Conservation (phyloP, 2,329 filamentous ascomycete species). For the Orbilia brochopaga region DNA sequence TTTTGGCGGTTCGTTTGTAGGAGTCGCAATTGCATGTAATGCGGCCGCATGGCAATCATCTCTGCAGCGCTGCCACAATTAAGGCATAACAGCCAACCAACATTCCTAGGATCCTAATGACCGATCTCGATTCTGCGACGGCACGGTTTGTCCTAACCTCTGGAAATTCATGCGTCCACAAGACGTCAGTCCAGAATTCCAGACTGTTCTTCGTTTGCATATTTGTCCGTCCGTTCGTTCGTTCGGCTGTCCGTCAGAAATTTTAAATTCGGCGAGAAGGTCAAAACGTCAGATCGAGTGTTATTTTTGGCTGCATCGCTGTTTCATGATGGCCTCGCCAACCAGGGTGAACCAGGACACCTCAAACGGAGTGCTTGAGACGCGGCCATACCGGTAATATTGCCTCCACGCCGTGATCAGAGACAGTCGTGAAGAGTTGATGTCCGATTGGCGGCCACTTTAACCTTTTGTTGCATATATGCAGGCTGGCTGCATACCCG, state of each 20-base stretch:
- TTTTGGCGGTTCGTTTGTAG: neutral
- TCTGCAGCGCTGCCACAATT: neutral
- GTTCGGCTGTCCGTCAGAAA: too few species aligned
- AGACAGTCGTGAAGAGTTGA: constrained; percentile 8
- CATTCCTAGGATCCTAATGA: neutral
- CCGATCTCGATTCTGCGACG: too few species aligned
- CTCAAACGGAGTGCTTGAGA: constrained; percentile 36
- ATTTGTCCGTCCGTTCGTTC: too few species aligned
- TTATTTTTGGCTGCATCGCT: constrained; percentile 46
- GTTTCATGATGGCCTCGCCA: constrained; percentile 42
- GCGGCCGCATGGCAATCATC: neutral
- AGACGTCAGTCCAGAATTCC: too few species aligned
- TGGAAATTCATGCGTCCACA: too few species aligned
- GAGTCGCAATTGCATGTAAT: too few species aligned
- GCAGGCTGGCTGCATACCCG: constrained; percentile 17
- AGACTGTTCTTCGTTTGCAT: too few species aligned
- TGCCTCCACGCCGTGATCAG: too few species aligned
- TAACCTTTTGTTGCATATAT: constrained; percentile 13
- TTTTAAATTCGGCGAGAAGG: constrained; percentile 42
- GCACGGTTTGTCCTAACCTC: too few species aligned
- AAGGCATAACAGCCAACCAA: neutral
- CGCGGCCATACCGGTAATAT: constrained; percentile 10
- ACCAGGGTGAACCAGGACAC: constrained; percentile 37
- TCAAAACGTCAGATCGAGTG: constrained; percentile 49
- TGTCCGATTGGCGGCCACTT: constrained; percentile 46